Percentiles rank a stretch among this genome's conserved stretches.
These are phyloP conservation scores for Avena atlantica DNA, from an alignment of 176 grass and related monocot genomes.

Conservation along the genomic window DNA sequence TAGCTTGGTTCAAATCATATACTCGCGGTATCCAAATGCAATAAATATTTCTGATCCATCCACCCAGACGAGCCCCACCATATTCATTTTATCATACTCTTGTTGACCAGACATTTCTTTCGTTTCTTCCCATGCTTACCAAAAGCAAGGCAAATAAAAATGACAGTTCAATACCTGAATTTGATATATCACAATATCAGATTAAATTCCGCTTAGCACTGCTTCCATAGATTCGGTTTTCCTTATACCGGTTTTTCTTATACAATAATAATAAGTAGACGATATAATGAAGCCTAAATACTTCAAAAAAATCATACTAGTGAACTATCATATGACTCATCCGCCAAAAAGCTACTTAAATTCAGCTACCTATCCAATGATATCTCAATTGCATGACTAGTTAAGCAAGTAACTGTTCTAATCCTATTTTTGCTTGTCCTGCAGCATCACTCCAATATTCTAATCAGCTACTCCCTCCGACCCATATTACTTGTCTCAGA, in stretches of 20 bases:
- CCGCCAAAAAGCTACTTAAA: background rate
- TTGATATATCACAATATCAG: background rate
- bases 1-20: conserved; percentile 3
- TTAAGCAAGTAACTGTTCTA: background rate
- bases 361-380: background rate
- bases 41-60: conserved; percentile 6
- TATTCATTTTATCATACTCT: background rate
- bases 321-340: background rate
- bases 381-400: background rate
- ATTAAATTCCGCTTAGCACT: background rate
- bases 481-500: no score
- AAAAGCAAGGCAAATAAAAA: conserved; percentile 2
- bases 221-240: background rate
- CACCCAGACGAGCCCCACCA: background rate
- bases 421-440: background rate
- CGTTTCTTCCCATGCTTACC: background rate
- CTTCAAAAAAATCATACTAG: background rate
- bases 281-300: conserved; percentile 19
- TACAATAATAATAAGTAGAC: background rate
- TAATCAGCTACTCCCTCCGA: background rate
- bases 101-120: conserved; percentile 14
- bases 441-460: background rate
- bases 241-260: background rate
- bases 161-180: background rate
- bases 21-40: conserved; percentile 12